phyloP scores from a whole-genome alignment of 768 basidiomycete species.

The Termitomyces sp. region DNA sequence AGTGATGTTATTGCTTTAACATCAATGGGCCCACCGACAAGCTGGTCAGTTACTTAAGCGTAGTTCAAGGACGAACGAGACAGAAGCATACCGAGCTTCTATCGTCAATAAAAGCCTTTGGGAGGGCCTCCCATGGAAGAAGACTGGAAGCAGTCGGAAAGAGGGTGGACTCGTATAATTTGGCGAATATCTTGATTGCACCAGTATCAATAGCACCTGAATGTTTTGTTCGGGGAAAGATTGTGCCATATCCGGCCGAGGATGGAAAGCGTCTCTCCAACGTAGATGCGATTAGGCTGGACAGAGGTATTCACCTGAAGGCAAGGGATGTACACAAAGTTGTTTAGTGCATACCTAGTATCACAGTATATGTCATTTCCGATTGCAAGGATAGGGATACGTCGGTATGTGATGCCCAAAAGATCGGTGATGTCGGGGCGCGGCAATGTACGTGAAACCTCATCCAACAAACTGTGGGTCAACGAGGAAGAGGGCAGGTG shows the following conservation, averaged over 20 bases:
- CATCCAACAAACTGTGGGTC: neutral
- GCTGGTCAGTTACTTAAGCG: constrained; percentile 13
- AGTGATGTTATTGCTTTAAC: constrained; percentile 13
- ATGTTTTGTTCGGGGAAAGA: constrained; percentile 42
- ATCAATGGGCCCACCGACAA: constrained; percentile 31
- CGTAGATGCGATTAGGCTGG: constrained; percentile 39
- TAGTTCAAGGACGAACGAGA: neutral
- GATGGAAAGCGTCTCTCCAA: constrained; percentile 53
- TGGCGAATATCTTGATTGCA: constrained; percentile 41
- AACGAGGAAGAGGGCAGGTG: neutral
- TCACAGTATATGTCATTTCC: constrained; percentile 60
- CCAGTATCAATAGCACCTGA: constrained; percentile 37
- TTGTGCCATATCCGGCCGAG: constrained; percentile 37
- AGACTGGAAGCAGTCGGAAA: constrained; percentile 34
- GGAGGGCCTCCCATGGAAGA: constrained; percentile 44
- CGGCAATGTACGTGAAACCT: constrained; percentile 48
- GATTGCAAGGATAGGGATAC: constrained; percentile 54
- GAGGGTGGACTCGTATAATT: constrained; percentile 39
- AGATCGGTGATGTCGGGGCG: constrained; percentile 51
- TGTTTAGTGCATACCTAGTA: constrained; percentile 27
- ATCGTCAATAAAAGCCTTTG: constrained; percentile 42
- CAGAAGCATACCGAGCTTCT: constrained; percentile 32
- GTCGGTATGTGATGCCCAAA: constrained; percentile 49
- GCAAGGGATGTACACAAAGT: neutral
- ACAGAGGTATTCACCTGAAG: neutral